Conservation (phyloP, 768 basidiomycete genomes). For the Leccinum sublutescens region DNA sequence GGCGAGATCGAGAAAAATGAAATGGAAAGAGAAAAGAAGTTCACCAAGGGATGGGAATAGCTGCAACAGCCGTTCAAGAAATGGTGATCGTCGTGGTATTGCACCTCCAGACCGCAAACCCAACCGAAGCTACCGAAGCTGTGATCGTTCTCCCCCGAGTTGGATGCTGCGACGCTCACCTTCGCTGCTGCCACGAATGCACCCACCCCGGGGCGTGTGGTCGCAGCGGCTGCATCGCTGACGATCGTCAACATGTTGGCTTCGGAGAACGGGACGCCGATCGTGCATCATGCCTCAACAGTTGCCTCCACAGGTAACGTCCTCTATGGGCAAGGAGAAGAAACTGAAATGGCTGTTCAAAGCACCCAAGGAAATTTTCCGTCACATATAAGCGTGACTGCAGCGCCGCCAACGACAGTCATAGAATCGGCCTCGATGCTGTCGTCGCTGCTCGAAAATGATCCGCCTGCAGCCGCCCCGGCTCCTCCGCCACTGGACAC, state of each 20-base stretch:
- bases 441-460: conserved; percentile 57
- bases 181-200: conserved; percentile 62
- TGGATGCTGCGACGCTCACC: conserved; percentile 69
- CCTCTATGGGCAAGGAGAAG: conserved; percentile 56
- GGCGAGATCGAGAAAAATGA: conserved; percentile 88
- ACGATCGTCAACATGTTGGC: conserved; percentile 94
- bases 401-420: conserved; percentile 69
- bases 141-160: conserved; percentile 78
- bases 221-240: conserved; percentile 77
- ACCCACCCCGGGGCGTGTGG: conserved; percentile 75
- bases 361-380: conserved; percentile 53
- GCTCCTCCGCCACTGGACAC: conserved; percentile 43
- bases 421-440: conserved; percentile 54
- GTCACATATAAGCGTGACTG: conserved; percentile 56
- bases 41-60: conserved; percentile 50
- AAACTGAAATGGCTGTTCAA: conserved; percentile 72
- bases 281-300: conserved; percentile 50
- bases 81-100: conserved; percentile 75
- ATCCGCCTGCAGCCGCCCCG: conserved; percentile 45
- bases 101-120: conserved; percentile 92
- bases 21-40: conserved; percentile 90
- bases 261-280: conserved; percentile 76
- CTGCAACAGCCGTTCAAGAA: conserved; percentile 33
- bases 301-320: conserved; percentile 28
- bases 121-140: conserved; percentile 85